Base-by-base conservation (phyloP, 2,329 filamentous ascomycete genomes). In the Fusarium heterosporum region DNA sequence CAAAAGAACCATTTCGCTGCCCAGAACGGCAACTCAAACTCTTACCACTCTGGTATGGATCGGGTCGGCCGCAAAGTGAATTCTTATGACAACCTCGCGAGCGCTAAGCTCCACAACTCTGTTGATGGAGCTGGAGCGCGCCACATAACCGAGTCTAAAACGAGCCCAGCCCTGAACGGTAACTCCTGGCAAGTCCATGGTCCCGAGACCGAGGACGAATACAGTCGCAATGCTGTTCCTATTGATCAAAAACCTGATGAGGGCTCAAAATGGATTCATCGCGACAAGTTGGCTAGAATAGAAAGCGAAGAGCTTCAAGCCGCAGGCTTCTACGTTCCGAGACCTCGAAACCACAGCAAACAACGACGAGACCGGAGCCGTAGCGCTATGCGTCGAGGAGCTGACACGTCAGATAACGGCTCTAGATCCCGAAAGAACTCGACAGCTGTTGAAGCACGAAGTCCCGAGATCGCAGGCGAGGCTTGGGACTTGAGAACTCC, bases 221-320 rank as follows among this genome's bases (percentile, higher is more conserved):
- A 71, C 47, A 69, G 70, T 51, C 65, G 72, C 67, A 40, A 64
- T 53, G 39, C 75, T 72, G 64, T 72, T 16, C 71, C 72, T 26
- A 59, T 71, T 10, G 73, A 76, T 32, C 50, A 75, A 54, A 72
- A 73, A 12, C 69, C 69, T 10, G 79, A 82, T 32, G 89, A 90
- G 62, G 84, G 87, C 62, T 91, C 89, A 30, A 90, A 92, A 77
- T 96, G 92, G 92, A 95, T 96, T 71, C 92, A 96, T 74, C 84
- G 92, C 56, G 92, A 96, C 78, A 95, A 95, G 79, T 80, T 96
- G 63, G 92, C 91, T 54, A 87, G 87, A 74, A 96, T 95, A 70
- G 92, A 96, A 78, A 95, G 83, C 70, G 85, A 89, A 73, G 92
- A 96, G 78, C 84, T 96, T 64, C 90, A 93, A 76, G 91, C 91